Percentiles rank a stretch among this genome's conserved stretches.
Conservation (phyloP, 2,329 filamentous ascomycete species). For the Colletotrichum camelliae region DNA sequence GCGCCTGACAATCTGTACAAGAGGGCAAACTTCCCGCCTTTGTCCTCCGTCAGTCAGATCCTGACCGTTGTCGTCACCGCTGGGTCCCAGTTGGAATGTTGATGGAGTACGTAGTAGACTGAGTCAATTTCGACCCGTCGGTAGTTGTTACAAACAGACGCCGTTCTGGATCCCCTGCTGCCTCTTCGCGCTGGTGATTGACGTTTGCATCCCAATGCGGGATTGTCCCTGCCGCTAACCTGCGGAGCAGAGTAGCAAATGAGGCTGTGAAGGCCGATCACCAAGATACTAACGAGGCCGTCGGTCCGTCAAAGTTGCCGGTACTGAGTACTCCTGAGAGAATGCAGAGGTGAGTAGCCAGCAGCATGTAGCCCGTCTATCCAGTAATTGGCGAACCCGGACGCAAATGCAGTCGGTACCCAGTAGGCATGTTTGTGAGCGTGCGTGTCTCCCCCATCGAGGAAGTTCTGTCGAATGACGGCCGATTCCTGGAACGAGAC, state of each 20-base stretch:
- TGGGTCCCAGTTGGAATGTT: not conserved
- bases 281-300: not conserved
- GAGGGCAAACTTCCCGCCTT: not conserved
- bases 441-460: not conserved
- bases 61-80: constrained; percentile 8
- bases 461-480: not conserved
- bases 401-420: no score
- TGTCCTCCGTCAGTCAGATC: not conserved
- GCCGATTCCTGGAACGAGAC: not conserved
- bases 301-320: not conserved
- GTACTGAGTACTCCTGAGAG: no score
- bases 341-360: no score
- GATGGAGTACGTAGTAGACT: not conserved
- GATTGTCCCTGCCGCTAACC: constrained; percentile 8
- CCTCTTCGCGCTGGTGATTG: not conserved
- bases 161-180: not conserved
- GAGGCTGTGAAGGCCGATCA: constrained; percentile 18
- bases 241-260: constrained; percentile 6
- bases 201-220: constrained; percentile 7
- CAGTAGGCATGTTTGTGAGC: not conserved
- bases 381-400: no score
- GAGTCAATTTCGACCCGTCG: constrained; percentile 12
- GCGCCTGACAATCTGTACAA: not conserved
- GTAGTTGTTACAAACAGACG: constrained; percentile 19
- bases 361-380: no score